Evolutionary conservation across 1,139 yeast genomes (phyloP), one percentile per base, ranked within the genome.

Genomic region (Petasospora rhodanensis): DNA sequence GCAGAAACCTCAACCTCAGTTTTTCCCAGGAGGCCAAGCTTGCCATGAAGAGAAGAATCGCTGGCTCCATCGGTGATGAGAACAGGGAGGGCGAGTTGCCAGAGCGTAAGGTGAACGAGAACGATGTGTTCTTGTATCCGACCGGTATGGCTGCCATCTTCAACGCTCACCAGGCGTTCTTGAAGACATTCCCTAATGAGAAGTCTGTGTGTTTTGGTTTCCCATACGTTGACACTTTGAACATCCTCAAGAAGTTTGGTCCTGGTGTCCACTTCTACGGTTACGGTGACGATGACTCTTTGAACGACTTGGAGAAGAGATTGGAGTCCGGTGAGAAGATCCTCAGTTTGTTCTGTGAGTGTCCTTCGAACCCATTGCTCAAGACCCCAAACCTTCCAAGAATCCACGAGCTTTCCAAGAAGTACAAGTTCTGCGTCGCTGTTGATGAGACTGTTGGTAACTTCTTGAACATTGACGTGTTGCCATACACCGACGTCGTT

Each of bases 391-490:
- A 91, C 54, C 64, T 91, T 51, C 56, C 56, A 32, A 70, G 76
- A 46, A 71, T 87, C 36, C 71, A 79, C 38, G 54, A 66, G 37
- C 67, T 91, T 41, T 79, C 95, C 6, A 76, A 77, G 42, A 66
- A 78, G 49, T 83, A 69, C 58, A 68, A 71, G 4, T 91, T 91
- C 58, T 79, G 79, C 7, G 76, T 91, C 25, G 85, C 85, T 12
- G 79, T 91, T 24, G 98, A 91, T 58, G 97, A 91, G 54, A 91
- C 97, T 1, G 83, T 87, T 18, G 97, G 96, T 14, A 91, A 91
- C 51, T 80, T 86, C 52, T 69, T 83, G 42, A 91, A 91, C 56
- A 73, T 86, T 33, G 85, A 85, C 49, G 86, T 84, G 4, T 66
- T 86, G 38, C 86, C 87, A 13, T 82, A 70, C 54, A 81, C 87